A percentile compares a stretch with the other conserved stretches of the same genome.
Conservation (phyloP, 2,329 filamentous ascomycete species). For the Penicillium sp. region DNA sequence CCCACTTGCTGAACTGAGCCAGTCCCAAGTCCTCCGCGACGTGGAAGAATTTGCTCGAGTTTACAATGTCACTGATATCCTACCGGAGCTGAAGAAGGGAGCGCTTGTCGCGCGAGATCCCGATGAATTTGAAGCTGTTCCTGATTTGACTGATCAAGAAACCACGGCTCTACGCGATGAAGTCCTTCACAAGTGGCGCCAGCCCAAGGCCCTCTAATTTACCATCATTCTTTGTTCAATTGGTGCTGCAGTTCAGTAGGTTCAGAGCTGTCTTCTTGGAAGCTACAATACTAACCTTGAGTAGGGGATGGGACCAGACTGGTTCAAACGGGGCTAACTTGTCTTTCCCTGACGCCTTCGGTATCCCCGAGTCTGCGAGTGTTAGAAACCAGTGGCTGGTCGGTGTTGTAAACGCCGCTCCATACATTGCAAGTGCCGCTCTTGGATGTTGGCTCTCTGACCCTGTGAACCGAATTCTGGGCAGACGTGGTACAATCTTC, state of each 20-base stretch:
- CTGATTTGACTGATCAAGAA: constrained; percentile 43
- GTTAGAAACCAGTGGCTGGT: constrained; percentile 54
- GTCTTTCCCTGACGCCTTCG: constrained; percentile 45
- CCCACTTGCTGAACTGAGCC: constrained; percentile 41
- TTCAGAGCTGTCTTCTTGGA: constrained; percentile 1
- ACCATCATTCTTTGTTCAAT: constrained; percentile 51
- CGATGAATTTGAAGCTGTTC: constrained; percentile 41
- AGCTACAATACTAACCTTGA: constrained; percentile 1
- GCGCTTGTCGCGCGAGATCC: constrained; percentile 50
- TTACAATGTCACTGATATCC: constrained; percentile 39
- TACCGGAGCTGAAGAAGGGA: constrained; percentile 44
- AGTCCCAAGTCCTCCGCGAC: constrained; percentile 36
- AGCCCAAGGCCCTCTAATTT: constrained; percentile 46
- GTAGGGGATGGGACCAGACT: constrained; percentile 33
- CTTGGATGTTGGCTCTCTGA: constrained; percentile 64
- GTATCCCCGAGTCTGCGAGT: constrained; percentile 39
- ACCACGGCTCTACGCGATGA: constrained; percentile 43
- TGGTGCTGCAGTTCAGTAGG: constrained; percentile 49
- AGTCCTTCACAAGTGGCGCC: constrained; percentile 47
- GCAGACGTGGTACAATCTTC: constrained; percentile 62
- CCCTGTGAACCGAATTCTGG: constrained; percentile 54
- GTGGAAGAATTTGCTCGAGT: constrained; percentile 43
- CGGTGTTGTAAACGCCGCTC: constrained; percentile 60
- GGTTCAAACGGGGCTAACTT: constrained; percentile 45
- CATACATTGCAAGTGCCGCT: constrained; percentile 50